Percentiles rank a stretch among this genome's conserved stretches.
These are phyloP conservation scores for Theobroma grandiflorum DNA, from an alignment of 441 rosid species.

Conservation along the genomic window DNA sequence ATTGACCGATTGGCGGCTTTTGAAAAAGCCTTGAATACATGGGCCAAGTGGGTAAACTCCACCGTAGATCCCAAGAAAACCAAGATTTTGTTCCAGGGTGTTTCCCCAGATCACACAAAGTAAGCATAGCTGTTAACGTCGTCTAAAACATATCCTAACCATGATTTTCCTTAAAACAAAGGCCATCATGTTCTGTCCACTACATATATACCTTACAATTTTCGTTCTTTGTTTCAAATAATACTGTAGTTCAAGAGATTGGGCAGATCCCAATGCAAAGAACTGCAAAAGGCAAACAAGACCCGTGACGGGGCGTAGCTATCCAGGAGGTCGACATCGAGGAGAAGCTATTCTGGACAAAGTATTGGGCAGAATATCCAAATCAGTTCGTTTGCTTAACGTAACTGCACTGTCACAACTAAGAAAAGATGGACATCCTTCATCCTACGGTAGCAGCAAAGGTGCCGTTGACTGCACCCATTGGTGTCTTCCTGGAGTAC, in stretches of 20 bases:
- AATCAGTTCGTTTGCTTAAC: constrained; percentile 46
- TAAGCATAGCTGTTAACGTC: constrained; percentile 26
- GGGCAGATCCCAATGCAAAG: neutral
- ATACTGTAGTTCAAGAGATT: neutral
- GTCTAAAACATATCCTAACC: neutral
- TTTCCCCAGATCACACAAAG: constrained; percentile 57
- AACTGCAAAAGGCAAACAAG: constrained; percentile 44
- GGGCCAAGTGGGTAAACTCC: constrained; percentile 56
- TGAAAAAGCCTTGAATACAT: constrained; percentile 49
- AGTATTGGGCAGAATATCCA: constrained; percentile 36
- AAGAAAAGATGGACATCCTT: constrained; percentile 61
- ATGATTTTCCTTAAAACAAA: neutral
- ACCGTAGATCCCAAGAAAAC: constrained; percentile 44
- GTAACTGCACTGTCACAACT: constrained; percentile 52
- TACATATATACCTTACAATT: too few relatives aligned
- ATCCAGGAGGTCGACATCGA: constrained; percentile 37
- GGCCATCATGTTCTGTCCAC: neutral
- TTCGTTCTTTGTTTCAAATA: too few relatives aligned
- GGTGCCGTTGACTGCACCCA: constrained; percentile 59
- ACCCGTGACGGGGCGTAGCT: constrained; percentile 30
- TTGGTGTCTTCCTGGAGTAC: constrained; percentile 71
- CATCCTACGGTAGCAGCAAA: constrained; percentile 38
- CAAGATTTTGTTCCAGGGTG: constrained; percentile 52
- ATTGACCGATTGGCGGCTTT: constrained; percentile 55
- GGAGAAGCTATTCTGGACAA: constrained; percentile 32